These are phyloP conservation scores for Scleromitrula shiraiana DNA, from an alignment of 2,329 filamentous ascomycete genomes.

Conservation along the genomic window DNA sequence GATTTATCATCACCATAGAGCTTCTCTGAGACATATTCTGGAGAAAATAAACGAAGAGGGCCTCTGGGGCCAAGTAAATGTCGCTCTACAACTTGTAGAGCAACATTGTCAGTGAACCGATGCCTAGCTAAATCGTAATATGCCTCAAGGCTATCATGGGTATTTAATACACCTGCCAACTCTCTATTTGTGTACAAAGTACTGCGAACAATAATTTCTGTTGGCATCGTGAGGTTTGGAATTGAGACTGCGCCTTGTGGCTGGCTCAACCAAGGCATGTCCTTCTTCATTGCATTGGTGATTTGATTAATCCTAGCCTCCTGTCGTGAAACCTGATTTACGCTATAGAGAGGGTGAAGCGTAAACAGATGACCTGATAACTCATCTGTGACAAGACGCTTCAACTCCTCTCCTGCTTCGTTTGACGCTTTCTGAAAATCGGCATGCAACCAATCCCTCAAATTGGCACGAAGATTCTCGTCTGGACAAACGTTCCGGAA, in stretches of 20 bases:
- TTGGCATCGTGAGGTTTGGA: neutral
- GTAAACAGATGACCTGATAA: constrained; percentile 11
- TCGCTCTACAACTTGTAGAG: constrained; percentile 15
- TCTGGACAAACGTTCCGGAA: constrained; percentile 14
- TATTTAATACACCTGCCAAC: constrained; percentile 8
- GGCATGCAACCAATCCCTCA: constrained; percentile 13
- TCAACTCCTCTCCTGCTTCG: constrained; percentile 12
- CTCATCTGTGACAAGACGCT: constrained; percentile 12
- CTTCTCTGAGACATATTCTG: constrained; percentile 10
- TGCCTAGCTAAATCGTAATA: constrained; percentile 13
- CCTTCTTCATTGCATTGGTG: neutral
- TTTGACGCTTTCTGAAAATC: constrained; percentile 9
- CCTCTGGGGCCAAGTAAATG: constrained; percentile 13
- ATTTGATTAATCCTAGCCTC: constrained; percentile 7
- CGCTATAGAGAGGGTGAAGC: constrained; percentile 9
- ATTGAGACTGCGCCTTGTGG: neutral
- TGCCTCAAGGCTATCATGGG: constrained; percentile 9
- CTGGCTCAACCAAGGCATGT: neutral
- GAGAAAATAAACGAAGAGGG: constrained; percentile 12
- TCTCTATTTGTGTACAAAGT: neutral
- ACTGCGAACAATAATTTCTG: neutral
- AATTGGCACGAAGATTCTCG: constrained; percentile 8
- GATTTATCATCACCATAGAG: constrained; percentile 13
- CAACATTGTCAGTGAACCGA: constrained; percentile 17
- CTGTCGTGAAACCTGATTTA: neutral